Percentiles rank a stretch among this genome's conserved stretches.
These are phyloP conservation scores for Suillus clintonianus DNA, from an alignment of 768 basidiomycete species.

Conservation along the genomic window DNA sequence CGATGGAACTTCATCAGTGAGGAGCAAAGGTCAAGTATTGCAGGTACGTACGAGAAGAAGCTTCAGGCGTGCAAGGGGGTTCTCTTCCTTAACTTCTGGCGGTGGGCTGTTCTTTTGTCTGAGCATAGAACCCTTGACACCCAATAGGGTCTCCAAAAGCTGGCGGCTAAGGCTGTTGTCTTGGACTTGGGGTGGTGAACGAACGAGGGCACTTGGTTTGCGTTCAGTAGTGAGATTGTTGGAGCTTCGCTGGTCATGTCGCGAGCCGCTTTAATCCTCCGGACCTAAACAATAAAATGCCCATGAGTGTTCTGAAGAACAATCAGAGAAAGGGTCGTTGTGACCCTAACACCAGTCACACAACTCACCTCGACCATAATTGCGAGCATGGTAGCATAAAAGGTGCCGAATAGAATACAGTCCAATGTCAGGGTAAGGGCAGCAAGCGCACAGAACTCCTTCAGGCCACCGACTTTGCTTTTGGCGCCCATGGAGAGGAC, in stretches of 20 bases:
- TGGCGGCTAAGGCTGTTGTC: conserved; percentile 18
- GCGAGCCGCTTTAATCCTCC: conserved; percentile 66
- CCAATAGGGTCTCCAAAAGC: conserved; percentile 36
- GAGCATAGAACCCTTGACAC: conserved; percentile 53
- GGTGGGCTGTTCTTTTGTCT: conserved; percentile 43
- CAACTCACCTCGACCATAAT: conserved; percentile 89
- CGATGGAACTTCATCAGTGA: conserved; percentile 3
- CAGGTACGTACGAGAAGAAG: conserved; percentile 67
- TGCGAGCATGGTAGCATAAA: conserved; percentile 85
- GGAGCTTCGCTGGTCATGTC: conserved; percentile 41
- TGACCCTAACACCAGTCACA: conserved; percentile 11
- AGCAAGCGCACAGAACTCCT: conserved; percentile 93
- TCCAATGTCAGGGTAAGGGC: conserved; percentile 86
- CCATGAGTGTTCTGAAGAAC: conserved; percentile 7
- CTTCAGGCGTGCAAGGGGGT: conserved; percentile 87
- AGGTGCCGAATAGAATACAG: conserved; percentile 86
- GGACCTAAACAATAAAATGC: conserved; percentile 48
- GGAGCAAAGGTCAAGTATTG: neutral
- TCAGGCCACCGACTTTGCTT: conserved; percentile 83
- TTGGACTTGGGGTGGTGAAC: conserved; percentile 22
- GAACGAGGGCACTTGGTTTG: conserved; percentile 31
- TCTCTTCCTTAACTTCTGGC: conserved; percentile 56
- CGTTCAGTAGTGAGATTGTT: conserved; percentile 29
- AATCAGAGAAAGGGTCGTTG: conserved; percentile 3
- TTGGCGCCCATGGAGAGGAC: conserved; percentile 87